phyloP scores from a whole-genome alignment of 495 filamentous ascomycete species.

The Hamigera avellanea region DNA sequence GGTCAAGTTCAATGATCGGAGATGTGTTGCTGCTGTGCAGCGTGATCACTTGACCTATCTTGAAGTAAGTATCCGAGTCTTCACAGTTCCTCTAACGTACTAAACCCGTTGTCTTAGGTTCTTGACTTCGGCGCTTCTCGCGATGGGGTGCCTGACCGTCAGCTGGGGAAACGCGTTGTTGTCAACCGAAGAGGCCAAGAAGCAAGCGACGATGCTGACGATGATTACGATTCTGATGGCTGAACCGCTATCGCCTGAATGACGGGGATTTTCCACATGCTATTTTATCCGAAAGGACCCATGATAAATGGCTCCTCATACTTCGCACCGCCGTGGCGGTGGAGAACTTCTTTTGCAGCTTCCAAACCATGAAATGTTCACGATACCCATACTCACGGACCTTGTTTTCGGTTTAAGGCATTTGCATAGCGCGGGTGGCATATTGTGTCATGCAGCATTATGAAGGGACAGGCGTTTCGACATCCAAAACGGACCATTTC shows the following conservation, averaged over 20 bases:
- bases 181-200: constrained; percentile 51
- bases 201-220: constrained; percentile 23
- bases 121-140: constrained; percentile 86
- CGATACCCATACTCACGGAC: constrained; percentile 13
- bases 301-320: not conserved
- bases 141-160: constrained; percentile 61
- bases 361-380: constrained; percentile 8
- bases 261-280: too few relatives aligned
- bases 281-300: too few relatives aligned
- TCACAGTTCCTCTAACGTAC: constrained; percentile 8
- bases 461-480: constrained; percentile 22
- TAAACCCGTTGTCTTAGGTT: constrained; percentile 39
- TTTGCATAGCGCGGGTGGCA: constrained; percentile 40
- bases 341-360: not conserved
- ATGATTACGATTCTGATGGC: constrained; percentile 29
- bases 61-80: constrained; percentile 55
- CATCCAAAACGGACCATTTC: constrained; percentile 1
- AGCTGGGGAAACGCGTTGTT: constrained; percentile 70
- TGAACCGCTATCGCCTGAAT: constrained; percentile 2
- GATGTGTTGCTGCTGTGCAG: constrained; percentile 96
- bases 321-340: too few relatives aligned
- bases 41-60: constrained; percentile 86
- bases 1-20: constrained; percentile 90
- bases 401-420: constrained; percentile 14
- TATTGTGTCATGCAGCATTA: constrained; percentile 26